phyloP scores from a whole-genome alignment of 441 rosid genomes.

The Populus hybrid region DNA sequence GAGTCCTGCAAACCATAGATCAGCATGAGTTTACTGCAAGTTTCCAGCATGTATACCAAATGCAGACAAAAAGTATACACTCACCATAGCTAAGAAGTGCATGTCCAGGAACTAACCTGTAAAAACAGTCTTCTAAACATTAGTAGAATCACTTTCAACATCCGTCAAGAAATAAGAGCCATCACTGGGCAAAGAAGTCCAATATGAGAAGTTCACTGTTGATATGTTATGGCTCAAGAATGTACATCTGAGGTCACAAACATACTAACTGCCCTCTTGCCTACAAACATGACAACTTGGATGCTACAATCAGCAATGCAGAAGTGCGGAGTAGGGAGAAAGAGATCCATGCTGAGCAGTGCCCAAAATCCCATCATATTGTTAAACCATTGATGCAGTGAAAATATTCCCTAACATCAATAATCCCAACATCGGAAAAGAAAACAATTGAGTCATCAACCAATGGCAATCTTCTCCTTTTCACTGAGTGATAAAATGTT shows the following conservation, averaged over 20 bases:
- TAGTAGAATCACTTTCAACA: background rate
- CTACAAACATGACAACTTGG: background rate
- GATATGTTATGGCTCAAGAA: background rate
- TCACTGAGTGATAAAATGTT: background rate
- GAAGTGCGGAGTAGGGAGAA: background rate
- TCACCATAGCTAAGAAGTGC: conserved; percentile 88
- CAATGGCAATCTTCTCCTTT: background rate
- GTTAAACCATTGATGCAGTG: background rate
- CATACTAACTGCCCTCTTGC: background rate
- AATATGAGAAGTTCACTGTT: background rate
- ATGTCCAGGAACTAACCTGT: conserved; percentile 88
- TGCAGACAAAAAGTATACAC: conserved; percentile 17
- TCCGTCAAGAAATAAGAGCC: background rate
- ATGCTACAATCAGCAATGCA: background rate
- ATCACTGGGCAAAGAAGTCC: background rate
- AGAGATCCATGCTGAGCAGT: background rate
- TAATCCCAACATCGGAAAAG: background rate
- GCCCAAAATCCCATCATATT: background rate
- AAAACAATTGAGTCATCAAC: background rate
- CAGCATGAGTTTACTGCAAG: conserved; percentile 12
- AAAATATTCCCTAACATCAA: background rate
- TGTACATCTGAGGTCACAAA: background rate
- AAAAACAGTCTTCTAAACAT: conserved; percentile 4
- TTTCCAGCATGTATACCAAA: conserved; percentile 11
- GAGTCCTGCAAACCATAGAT: conserved; percentile 54